Evolutionary conservation across 768 basidiomycete species (phyloP).

Genomic region (Dioszegia hungarica): DNA sequence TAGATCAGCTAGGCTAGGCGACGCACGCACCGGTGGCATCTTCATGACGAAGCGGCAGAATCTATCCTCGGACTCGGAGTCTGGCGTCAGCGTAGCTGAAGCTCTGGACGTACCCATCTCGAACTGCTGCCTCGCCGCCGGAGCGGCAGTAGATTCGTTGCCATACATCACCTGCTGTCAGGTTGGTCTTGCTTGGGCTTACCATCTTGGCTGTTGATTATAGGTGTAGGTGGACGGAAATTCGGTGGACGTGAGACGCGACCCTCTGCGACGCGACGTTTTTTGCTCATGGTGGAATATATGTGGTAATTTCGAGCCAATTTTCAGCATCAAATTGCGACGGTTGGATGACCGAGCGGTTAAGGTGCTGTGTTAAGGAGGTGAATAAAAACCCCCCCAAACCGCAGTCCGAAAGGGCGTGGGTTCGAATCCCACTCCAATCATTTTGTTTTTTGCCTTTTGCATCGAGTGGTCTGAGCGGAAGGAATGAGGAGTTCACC

Average conservation of each 20-base stretch:
- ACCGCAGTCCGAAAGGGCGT: constrained; percentile 2
- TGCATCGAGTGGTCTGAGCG: too few relatives aligned
- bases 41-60: constrained; percentile 58
- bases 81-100: constrained; percentile 42
- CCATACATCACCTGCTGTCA: constrained; percentile 32
- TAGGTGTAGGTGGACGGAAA: background rate
- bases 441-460: background rate
- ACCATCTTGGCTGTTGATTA: background rate
- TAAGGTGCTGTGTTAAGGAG: constrained; percentile 3
- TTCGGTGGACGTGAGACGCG: too few relatives aligned
- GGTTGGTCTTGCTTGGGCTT: background rate
- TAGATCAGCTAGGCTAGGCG: too few relatives aligned
- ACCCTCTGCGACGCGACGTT: too few relatives aligned
- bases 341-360: constrained; percentile 1
- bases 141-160: constrained; percentile 28
- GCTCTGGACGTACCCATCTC: constrained; percentile 34
- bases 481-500: too few relatives aligned
- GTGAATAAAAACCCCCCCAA: background rate
- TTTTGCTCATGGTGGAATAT: too few relatives aligned
- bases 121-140: constrained; percentile 25
- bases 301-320: too few relatives aligned
- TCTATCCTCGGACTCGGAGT: constrained; percentile 60
- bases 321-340: too few relatives aligned
- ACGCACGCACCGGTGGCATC: constrained; percentile 50
- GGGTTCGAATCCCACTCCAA: constrained; percentile 1